These are phyloP conservation scores for Crithidia thermophila DNA, from an alignment of 208 protist species.

Conservation along the genomic window DNA sequence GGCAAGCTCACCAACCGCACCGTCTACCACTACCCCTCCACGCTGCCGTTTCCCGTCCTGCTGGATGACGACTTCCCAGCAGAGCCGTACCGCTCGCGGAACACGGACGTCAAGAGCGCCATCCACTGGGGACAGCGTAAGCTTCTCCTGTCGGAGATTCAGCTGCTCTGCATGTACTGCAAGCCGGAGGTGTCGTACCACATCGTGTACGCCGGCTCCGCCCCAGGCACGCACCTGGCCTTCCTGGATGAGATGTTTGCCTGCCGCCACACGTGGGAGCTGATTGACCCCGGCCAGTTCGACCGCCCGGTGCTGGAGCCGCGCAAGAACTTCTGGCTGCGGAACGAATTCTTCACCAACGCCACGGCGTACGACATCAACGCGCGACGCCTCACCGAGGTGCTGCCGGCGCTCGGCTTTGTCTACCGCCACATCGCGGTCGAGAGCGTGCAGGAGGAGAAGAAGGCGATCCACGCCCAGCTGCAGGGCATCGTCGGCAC, in stretches of 20 bases:
- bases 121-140: conserved; percentile 98
- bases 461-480: conserved; percentile 61
- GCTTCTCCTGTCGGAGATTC: conserved; percentile 95
- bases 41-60: conserved; percentile 67
- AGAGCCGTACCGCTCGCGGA: conserved; percentile 85
- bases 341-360: conserved; percentile 96
- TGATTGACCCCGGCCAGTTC: conserved; percentile 95
- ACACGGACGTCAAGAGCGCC: conserved; percentile 84
- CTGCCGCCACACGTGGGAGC: conserved; percentile 88
- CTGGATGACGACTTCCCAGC: conserved; percentile 72
- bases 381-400: conserved; percentile 67
- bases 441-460: conserved; percentile 33
- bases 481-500: conserved; percentile 81
- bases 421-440: conserved; percentile 66
- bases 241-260: conserved; percentile 92
- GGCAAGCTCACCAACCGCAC: conserved; percentile 23
- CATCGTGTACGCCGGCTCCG: conserved; percentile 95
- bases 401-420: conserved; percentile 53
- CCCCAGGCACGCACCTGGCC: conserved; percentile 93
- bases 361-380: conserved; percentile 92
- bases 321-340: conserved; percentile 76
- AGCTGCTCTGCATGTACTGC: conserved; percentile 91
- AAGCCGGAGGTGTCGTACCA: conserved; percentile 76
- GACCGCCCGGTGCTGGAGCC: conserved; percentile 58
- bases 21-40: conserved; percentile 85